Evolutionary conservation across 2,329 filamentous ascomycete species (phyloP).

Genomic region (Epichloe sylvatica): DNA sequence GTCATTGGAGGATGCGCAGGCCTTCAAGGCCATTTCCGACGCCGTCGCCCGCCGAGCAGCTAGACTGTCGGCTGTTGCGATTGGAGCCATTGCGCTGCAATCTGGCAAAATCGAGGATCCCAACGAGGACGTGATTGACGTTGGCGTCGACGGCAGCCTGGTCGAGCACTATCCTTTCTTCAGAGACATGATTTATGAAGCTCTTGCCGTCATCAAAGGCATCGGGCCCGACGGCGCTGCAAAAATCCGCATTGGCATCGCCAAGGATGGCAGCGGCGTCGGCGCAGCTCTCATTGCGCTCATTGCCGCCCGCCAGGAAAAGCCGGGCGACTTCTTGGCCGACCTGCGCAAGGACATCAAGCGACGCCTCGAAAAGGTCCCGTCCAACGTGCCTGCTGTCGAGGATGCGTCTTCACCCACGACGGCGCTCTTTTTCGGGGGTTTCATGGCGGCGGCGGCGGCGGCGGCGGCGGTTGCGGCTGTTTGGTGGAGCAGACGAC

Average conservation of each 20-base stretch:
- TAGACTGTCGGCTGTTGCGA: constrained; percentile 72
- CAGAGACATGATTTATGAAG: constrained; percentile 74
- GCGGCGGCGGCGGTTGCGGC: constrained; percentile 23
- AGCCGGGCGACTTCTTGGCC: constrained; percentile 29
- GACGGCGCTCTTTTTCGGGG: constrained; percentile 19
- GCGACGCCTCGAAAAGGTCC: constrained; percentile 20
- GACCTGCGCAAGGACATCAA: constrained; percentile 27
- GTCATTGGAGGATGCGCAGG: constrained; percentile 70
- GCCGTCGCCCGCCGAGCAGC: constrained; percentile 83
- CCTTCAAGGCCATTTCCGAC: constrained; percentile 68
- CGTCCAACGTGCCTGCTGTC: constrained; percentile 15
- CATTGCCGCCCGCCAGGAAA: constrained; percentile 59
- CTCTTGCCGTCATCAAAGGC: constrained; percentile 58
- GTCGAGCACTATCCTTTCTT: constrained; percentile 95
- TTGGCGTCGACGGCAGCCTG: constrained; percentile 87
- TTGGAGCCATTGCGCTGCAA: constrained; percentile 71
- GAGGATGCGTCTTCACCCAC: constrained; percentile 19
- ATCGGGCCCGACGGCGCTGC: constrained; percentile 69
- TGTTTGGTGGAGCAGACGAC: constrained; percentile 22
- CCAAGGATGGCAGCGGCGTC: constrained; percentile 76
- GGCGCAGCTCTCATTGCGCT: constrained; percentile 90
- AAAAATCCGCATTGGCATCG: constrained; percentile 84
- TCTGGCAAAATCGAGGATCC: constrained; percentile 54
- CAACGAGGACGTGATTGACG: constrained; percentile 61
- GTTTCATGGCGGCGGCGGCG: constrained; percentile 21